phyloP scores from a whole-genome alignment of 2,329 filamentous ascomycete species.

The Coniochaeta ligniaria region DNA sequence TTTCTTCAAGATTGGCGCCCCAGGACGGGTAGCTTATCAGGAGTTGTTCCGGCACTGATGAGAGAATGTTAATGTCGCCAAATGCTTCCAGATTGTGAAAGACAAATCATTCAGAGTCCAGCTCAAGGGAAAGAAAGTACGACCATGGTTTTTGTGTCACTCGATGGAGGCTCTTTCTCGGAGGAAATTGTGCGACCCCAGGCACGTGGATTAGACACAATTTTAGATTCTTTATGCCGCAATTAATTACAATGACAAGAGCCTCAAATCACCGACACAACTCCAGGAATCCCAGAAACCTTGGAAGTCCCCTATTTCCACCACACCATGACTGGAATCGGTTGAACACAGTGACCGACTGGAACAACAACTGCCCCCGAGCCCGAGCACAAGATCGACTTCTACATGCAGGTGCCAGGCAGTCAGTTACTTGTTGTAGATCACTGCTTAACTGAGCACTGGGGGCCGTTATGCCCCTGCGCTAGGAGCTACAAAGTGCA shows the following conservation, averaged over 20 bases:
- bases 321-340: too few relatives aligned
- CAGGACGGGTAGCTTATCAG: neutral
- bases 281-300: neutral
- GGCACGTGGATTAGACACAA: neutral
- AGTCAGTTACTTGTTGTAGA: neutral
- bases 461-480: neutral
- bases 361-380: too few relatives aligned
- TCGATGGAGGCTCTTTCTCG: neutral
- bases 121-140: neutral
- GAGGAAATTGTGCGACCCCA: neutral
- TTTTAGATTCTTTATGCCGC: neutral
- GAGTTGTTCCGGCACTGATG: neutral
- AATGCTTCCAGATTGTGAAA: too few relatives aligned
- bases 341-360: too few relatives aligned
- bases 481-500: neutral
- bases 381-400: neutral
- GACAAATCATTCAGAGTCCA: too few relatives aligned
- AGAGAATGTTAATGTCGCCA: neutral
- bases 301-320: too few relatives aligned
- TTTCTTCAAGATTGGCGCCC: neutral
- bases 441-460: neutral
- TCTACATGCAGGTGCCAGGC: neutral
- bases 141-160: neutral
- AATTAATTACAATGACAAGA: neutral
- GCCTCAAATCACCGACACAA: conserved; percentile 1